phyloP scores from a whole-genome alignment of 352 stramenopile genomes.

The Porosira glacialis region DNA sequence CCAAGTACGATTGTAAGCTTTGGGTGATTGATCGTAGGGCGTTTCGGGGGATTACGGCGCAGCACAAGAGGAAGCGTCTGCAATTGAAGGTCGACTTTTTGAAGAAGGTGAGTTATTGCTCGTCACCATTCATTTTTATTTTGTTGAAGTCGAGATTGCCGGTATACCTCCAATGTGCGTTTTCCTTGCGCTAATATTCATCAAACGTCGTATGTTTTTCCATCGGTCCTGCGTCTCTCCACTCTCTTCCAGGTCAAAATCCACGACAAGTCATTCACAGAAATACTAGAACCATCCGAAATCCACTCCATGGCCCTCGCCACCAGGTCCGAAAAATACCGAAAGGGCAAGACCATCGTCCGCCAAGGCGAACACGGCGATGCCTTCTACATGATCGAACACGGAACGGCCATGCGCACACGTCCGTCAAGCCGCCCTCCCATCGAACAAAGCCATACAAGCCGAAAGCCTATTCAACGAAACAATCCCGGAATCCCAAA shows the following conservation, averaged over 20 bases:
- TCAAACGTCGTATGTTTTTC: too few relatives aligned
- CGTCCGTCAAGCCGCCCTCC: too few relatives aligned
- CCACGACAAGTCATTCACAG: conserved; percentile 44
- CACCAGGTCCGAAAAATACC: conserved; percentile 60
- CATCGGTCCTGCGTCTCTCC: too few relatives aligned
- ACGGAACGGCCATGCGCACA: not conserved
- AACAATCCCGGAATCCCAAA: too few relatives aligned
- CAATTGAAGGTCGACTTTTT: conserved; percentile 66
- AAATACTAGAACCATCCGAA: conserved; percentile 70
- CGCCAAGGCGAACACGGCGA: conserved; percentile 77
- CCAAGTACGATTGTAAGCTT: conserved; percentile 85
- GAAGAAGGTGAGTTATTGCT: conserved; percentile 54
- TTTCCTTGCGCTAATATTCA: too few relatives aligned
- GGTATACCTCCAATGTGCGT: too few relatives aligned
- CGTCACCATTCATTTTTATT: too few relatives aligned
- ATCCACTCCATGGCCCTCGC: conserved; percentile 76
- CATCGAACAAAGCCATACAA: too few relatives aligned
- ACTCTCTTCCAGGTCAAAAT: conserved; percentile 46
- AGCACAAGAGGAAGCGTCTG: conserved; percentile 58
- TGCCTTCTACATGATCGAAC: conserved; percentile 80
- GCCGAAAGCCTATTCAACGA: too few relatives aligned
- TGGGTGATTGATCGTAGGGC: conserved; percentile 87
- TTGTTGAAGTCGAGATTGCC: too few relatives aligned
- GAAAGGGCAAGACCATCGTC: conserved; percentile 78
- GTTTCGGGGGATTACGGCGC: too few relatives aligned